phyloP scores from a whole-genome alignment of 2,329 filamentous ascomycete genomes.

The Plectosphaerella cucumerina region DNA sequence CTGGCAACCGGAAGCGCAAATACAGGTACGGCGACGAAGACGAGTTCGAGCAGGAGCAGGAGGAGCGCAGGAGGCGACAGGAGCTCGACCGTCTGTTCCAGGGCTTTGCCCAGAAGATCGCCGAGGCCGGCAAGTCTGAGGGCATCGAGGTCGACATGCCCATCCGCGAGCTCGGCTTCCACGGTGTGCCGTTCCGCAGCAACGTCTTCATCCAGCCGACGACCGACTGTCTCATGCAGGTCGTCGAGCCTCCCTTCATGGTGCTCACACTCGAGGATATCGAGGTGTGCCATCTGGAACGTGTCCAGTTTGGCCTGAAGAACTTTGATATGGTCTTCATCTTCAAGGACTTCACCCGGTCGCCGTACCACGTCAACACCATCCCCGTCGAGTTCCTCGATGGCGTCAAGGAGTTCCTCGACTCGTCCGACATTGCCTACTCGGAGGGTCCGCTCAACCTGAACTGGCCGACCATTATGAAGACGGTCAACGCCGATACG shows the following conservation, averaged over 20 bases:
- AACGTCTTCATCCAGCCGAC: conserved; percentile 95
- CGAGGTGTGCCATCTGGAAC: conserved; percentile 91
- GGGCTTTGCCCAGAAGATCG: conserved; percentile 94
- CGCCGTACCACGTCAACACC: conserved; percentile 93
- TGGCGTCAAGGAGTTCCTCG: conserved; percentile 95
- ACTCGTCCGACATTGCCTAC: conserved; percentile 91
- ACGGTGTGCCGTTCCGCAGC: conserved; percentile 91
- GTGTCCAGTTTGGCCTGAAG: conserved; percentile 94
- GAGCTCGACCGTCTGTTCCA: conserved; percentile 95
- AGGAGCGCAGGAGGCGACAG: conserved; percentile 86
- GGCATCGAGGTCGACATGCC: conserved; percentile 93
- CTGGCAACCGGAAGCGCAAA: conserved; percentile 94
- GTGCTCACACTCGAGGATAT: conserved; percentile 94
- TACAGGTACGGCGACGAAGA: conserved; percentile 98
- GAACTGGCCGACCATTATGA: conserved; percentile 99
- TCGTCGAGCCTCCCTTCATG: conserved; percentile 95
- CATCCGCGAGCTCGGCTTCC: conserved; percentile 93
- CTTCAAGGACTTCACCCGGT: conserved; percentile 93
- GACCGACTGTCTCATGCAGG: conserved; percentile 93
- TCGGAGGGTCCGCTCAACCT: conserved; percentile 93
- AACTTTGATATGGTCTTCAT: conserved; percentile 99
- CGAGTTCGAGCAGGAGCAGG: conserved; percentile 97
- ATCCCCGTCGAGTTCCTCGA: conserved; percentile 95
- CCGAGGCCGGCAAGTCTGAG: conserved; percentile 88
- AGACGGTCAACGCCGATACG: conserved; percentile 90